These are phyloP conservation scores for Trichoderma koningiopsis DNA, from an alignment of 2,329 filamentous ascomycete genomes.

Conservation along the genomic window DNA sequence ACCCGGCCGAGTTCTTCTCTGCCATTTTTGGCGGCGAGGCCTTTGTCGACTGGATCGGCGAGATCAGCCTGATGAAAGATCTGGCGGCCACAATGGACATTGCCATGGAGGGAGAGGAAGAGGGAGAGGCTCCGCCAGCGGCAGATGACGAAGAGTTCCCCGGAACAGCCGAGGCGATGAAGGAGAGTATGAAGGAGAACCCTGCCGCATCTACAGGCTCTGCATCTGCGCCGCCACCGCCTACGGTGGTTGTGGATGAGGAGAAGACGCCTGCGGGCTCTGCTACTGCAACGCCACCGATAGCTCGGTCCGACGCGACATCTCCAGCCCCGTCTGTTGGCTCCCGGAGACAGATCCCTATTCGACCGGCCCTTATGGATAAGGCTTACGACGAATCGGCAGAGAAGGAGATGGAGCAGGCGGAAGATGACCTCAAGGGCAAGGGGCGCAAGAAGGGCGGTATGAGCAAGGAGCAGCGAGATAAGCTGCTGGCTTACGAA, in stretches of 20 bases:
- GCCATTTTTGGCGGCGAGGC: conserved; percentile 98
- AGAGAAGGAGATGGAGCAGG: conserved; percentile 62
- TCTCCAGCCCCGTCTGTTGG: conserved; percentile 48
- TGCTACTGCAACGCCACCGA: conserved; percentile 32
- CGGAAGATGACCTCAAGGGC: conserved; percentile 48
- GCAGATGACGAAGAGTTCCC: conserved; percentile 59
- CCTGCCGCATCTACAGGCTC: neutral
- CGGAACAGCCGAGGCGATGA: conserved; percentile 58
- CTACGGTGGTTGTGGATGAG: conserved; percentile 46
- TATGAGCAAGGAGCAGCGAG: conserved; percentile 87
- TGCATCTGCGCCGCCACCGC: conserved; percentile 33
- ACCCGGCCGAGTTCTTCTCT: conserved; percentile 96
- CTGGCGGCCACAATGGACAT: conserved; percentile 98
- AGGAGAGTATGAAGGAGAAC: conserved; percentile 54
- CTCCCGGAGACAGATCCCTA: conserved; percentile 62
- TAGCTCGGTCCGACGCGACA: conserved; percentile 39
- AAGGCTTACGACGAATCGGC: conserved; percentile 68
- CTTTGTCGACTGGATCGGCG: conserved; percentile 94
- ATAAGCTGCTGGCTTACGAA: conserved; percentile 87
- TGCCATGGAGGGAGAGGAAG: conserved; percentile 72
- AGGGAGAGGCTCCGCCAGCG: conserved; percentile 52
- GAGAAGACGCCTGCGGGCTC: conserved; percentile 36
- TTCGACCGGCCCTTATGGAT: conserved; percentile 86
- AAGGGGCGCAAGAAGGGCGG: conserved; percentile 84
- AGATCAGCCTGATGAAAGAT: conserved; percentile 98